These are phyloP conservation scores for Saposhnikovia divaricata DNA, from an alignment of 129 eudicot species.

Conservation along the genomic window DNA sequence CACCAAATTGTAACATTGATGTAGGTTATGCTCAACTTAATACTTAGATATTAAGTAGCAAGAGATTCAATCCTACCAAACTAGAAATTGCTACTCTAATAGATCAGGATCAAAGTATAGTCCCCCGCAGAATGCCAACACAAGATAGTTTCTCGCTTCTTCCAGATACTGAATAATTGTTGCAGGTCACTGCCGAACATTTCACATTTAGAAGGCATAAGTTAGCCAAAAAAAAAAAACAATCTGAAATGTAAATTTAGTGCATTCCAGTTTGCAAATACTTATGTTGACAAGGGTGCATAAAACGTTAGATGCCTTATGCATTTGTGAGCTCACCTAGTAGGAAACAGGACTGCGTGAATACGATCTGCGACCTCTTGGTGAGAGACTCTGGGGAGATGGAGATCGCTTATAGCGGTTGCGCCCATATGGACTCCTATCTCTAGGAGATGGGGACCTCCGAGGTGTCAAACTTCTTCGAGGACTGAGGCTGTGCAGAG, in stretches of 20 bases:
- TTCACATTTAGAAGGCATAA: not conserved
- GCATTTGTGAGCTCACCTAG: constrained; percentile 25
- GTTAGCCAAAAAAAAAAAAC: not conserved
- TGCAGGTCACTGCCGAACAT: constrained; percentile 30
- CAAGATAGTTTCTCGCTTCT: constrained; percentile 7
- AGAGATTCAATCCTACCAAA: constrained; percentile 31
- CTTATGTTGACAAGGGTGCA: not conserved
- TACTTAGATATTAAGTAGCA: constrained; percentile 11
- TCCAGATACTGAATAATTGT: not conserved
- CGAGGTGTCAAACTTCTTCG: constrained; percentile 42
- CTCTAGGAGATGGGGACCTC: constrained; percentile 31
- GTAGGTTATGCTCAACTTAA: not conserved
- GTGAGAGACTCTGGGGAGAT: constrained; percentile 34
- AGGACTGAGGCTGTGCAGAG: constrained; percentile 29
- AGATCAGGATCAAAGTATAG: not conserved
- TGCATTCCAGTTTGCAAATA: too few species aligned
- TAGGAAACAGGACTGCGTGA: constrained; percentile 31
- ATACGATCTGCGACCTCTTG: constrained; percentile 16
- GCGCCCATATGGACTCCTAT: constrained; percentile 25
- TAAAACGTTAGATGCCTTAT: not conserved
- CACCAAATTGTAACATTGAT: not conserved
- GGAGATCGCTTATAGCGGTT: constrained; percentile 21
- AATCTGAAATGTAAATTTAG: too few species aligned
- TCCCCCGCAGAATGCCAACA: constrained; percentile 9
- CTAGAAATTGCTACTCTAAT: constrained; percentile 15